These are phyloP conservation scores for Colletotrichum liaoningense DNA, from an alignment of 2,329 filamentous ascomycete genomes.

Conservation along the genomic window DNA sequence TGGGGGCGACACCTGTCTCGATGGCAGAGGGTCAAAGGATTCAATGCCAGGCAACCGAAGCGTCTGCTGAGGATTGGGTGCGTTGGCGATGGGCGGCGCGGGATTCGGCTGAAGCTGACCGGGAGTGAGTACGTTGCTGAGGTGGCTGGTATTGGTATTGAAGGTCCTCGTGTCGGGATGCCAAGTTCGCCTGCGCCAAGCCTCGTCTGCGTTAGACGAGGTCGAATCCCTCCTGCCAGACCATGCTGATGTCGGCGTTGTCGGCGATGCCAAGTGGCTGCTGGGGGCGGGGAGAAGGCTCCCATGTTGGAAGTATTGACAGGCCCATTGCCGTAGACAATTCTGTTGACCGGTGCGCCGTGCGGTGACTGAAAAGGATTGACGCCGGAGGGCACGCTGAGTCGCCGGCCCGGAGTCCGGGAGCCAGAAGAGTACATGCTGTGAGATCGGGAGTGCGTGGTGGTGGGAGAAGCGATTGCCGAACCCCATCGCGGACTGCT, in stretches of 20 bases:
- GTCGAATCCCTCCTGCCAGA: constrained; percentile 72
- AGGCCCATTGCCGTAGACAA: constrained; percentile 64
- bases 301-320: constrained; percentile 65
- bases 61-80: constrained; percentile 64
- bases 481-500: constrained; percentile 82
- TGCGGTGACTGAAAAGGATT: constrained; percentile 80
- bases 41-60: constrained; percentile 89
- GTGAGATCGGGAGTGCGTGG: constrained; percentile 75
- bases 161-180: constrained; percentile 81
- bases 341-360: constrained; percentile 65
- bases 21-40: constrained; percentile 84
- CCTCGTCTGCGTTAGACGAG: constrained; percentile 74
- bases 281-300: constrained; percentile 67
- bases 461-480: constrained; percentile 77
- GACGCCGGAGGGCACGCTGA: constrained; percentile 83
- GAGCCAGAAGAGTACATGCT: constrained; percentile 76
- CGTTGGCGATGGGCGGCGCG: constrained; percentile 59
- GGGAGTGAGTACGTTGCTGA: constrained; percentile 81
- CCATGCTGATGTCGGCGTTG: constrained; percentile 70
- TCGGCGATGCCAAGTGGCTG: constrained; percentile 74
- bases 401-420: constrained; percentile 76
- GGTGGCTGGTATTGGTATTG: constrained; percentile 71
- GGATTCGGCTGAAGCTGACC: constrained; percentile 67
- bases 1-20: constrained; percentile 70
- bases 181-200: constrained; percentile 89